A percentile compares a stretch with the other conserved stretches of the same genome.
These are phyloP conservation scores for Cyanidium caldarium DNA, from an alignment of 23 red algal genomes.

Conservation along the genomic window DNA sequence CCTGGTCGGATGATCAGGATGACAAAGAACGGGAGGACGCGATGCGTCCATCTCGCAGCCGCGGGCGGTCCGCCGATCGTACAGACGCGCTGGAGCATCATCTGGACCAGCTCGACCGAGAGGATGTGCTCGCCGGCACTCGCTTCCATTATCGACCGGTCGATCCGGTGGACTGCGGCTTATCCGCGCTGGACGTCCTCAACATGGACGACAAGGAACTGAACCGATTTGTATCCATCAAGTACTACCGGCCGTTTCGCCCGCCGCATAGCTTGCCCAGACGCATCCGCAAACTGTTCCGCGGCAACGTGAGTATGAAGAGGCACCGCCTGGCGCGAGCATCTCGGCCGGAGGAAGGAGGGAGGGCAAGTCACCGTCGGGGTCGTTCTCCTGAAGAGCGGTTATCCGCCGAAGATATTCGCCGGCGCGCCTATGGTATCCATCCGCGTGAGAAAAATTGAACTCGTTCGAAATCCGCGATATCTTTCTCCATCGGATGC, in stretches of 20 bases:
- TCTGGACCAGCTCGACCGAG: constrained; percentile 69
- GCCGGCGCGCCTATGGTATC: no score
- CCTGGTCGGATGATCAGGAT: no score
- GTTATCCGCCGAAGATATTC: no score
- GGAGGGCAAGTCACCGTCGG: no score
- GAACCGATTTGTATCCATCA: constrained; percentile 56
- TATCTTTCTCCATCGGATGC: no score
- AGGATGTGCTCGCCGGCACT: constrained; percentile 62
- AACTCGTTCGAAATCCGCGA: no score
- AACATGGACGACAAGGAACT: constrained; percentile 71
- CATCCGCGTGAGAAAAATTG: no score
- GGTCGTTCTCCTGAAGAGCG: no score
- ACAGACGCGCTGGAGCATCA: constrained; percentile 2
- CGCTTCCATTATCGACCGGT: constrained; percentile 80
- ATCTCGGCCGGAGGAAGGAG: no score
- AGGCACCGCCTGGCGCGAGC: not conserved
- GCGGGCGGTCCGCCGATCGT: not conserved
- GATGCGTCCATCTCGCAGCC: no score
- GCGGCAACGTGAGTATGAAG: not conserved
- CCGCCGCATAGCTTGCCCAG: not conserved
- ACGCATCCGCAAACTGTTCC: constrained; percentile 1
- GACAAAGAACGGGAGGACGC: no score
- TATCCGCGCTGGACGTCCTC: constrained; percentile 54
- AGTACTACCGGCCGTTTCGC: constrained; percentile 58
- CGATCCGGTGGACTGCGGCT: constrained; percentile 46